phyloP scores from a whole-genome alignment of 805 yeast species.

The Suhomyces xylopsoci region DNA sequence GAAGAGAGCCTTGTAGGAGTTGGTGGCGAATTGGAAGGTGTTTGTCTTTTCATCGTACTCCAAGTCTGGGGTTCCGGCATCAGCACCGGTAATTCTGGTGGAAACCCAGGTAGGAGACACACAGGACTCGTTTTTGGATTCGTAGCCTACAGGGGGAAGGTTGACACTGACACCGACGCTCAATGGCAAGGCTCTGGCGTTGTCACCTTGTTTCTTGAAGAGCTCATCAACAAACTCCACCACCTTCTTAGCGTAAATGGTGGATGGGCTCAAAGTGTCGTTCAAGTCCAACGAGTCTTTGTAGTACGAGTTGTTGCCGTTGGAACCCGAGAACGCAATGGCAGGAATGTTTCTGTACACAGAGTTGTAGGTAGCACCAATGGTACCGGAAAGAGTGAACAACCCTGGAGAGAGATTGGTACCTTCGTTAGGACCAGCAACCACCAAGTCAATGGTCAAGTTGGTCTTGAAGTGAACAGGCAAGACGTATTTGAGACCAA shows the following conservation, averaged over 20 bases:
- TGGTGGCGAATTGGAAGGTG: constrained; percentile 14
- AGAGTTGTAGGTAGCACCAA: constrained; percentile 49
- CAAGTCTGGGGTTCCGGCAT: constrained; percentile 28
- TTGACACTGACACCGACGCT: constrained; percentile 49
- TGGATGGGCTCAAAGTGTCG: constrained; percentile 39
- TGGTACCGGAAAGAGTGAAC: constrained; percentile 48
- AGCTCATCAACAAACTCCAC: constrained; percentile 38
- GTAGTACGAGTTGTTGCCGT: constrained; percentile 47
- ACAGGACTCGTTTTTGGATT: constrained; percentile 37
- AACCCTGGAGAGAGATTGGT: constrained; percentile 41
- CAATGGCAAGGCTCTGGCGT: constrained; percentile 37
- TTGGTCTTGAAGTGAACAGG: constrained; percentile 43
- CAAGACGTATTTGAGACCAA: constrained; percentile 45
- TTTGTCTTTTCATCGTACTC: constrained; percentile 40
- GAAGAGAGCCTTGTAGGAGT: constrained; percentile 15
- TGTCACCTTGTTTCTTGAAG: constrained; percentile 36
- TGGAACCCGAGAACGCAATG: constrained; percentile 52
- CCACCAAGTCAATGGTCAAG: constrained; percentile 45
- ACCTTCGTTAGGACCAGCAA: constrained; percentile 55
- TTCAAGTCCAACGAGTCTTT: constrained; percentile 41
- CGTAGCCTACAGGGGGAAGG: constrained; percentile 41
- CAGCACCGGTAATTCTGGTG: constrained; percentile 46
- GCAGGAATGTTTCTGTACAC: constrained; percentile 49
- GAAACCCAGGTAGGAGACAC: constrained; percentile 39
- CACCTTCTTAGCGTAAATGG: constrained; percentile 43